Percentiles rank a stretch among this genome's conserved stretches.
phyloP scores from a whole-genome alignment of 2,329 filamentous ascomycete species.

The Aspergillus sp. region DNA sequence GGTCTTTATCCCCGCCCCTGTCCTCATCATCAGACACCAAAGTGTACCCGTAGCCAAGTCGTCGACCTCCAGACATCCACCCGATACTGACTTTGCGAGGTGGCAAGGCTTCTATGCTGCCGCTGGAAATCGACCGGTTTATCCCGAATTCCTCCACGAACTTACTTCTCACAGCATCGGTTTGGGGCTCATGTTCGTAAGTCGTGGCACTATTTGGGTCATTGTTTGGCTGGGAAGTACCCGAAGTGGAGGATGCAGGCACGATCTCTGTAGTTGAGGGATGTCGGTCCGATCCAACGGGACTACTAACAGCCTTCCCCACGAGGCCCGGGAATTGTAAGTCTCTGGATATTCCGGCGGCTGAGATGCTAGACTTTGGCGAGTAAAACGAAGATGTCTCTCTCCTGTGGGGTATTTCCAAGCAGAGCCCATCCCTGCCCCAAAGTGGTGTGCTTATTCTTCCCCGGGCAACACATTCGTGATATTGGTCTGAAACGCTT shows the following conservation, averaged over 20 bases:
- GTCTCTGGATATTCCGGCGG: background rate
- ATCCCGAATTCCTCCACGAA: conserved; percentile 27
- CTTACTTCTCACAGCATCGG: conserved; percentile 18
- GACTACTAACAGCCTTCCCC: background rate
- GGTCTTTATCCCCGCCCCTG: conserved; percentile 7
- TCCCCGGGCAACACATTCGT: background rate
- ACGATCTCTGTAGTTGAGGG: background rate
- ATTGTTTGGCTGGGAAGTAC: background rate
- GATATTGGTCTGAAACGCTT: conserved; percentile 3
- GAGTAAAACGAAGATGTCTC: conserved; percentile 22
- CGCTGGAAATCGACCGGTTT: conserved; percentile 1
- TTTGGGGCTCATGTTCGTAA: conserved; percentile 1
- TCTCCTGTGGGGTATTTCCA: conserved; percentile 3
- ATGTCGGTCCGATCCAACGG: background rate
- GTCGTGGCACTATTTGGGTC: background rate
- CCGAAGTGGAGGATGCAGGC: background rate
- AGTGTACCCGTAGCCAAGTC: conserved; percentile 33
- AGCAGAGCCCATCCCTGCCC: background rate
- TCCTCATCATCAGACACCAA: conserved; percentile 22
- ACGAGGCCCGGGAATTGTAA: background rate
- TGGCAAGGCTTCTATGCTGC: conserved; percentile 2
- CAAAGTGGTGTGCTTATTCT: background rate
- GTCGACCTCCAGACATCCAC: conserved; percentile 36
- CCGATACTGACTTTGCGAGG: conserved; percentile 32
- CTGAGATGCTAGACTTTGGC: conserved; percentile 11